phyloP scores from a whole-genome alignment of 2,329 filamentous ascomycete species.

The Stenocarpella maydis region DNA sequence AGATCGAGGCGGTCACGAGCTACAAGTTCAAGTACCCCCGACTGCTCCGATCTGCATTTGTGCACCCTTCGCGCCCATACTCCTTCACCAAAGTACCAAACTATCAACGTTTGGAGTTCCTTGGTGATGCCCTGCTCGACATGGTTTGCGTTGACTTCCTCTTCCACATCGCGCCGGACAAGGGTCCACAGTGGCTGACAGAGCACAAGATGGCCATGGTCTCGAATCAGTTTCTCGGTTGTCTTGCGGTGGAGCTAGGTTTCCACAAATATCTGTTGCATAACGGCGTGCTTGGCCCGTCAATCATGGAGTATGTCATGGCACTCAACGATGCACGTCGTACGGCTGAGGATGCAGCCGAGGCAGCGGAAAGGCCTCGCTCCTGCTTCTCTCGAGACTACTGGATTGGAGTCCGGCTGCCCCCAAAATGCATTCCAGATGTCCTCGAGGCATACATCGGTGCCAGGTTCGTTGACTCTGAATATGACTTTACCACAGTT shows the following conservation, averaged over 20 bases:
- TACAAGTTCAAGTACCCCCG: conserved; percentile 77
- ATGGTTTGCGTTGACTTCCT: conserved; percentile 85
- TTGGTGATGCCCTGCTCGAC: conserved; percentile 89
- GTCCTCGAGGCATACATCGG: conserved; percentile 89
- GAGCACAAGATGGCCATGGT: conserved; percentile 99
- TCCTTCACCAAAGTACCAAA: conserved; percentile 81
- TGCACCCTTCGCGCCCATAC: conserved; percentile 82
- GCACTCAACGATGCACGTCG: conserved; percentile 58
- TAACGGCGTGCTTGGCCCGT: conserved; percentile 54
- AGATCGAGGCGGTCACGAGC: conserved; percentile 65
- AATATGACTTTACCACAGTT: conserved; percentile 78
- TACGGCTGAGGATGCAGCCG: conserved; percentile 46
- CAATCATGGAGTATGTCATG: conserved; percentile 62
- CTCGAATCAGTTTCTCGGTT: conserved; percentile 91
- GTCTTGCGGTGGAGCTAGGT: conserved; percentile 78
- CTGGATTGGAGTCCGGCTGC: conserved; percentile 70
- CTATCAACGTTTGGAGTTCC: conserved; percentile 91
- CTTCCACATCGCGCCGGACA: conserved; percentile 77
- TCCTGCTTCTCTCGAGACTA: conserved; percentile 66
- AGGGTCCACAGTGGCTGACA: conserved; percentile 94
- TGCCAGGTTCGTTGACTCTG: conserved; percentile 89
- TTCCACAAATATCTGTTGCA: conserved; percentile 78
- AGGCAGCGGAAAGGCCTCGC: conserved; percentile 45
- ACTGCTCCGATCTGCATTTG: conserved; percentile 84
- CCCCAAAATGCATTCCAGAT: conserved; percentile 82